phyloP scores from a whole-genome alignment of 2,329 filamentous ascomycete genomes.

The Eutypella sp. region DNA sequence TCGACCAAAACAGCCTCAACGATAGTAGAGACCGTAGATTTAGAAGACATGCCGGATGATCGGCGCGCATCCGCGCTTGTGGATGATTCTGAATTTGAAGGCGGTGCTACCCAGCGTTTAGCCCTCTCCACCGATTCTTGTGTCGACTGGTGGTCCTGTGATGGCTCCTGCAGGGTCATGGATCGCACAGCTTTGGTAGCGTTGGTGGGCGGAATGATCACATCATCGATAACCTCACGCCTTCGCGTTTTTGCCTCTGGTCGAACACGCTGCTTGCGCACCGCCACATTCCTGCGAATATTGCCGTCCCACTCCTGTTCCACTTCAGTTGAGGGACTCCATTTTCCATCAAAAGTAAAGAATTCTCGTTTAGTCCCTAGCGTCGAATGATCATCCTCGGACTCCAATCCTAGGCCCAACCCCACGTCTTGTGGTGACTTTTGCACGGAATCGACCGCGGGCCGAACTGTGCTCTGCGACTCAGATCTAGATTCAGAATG shows the following conservation, averaged over 20 bases:
- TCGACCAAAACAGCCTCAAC: constrained; percentile 56
- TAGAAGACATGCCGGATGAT: constrained; percentile 50
- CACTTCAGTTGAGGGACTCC: constrained; percentile 43
- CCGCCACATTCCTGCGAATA: constrained; percentile 47
- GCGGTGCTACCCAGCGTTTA: constrained; percentile 27
- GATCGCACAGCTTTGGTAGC: constrained; percentile 46
- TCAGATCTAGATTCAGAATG: constrained; percentile 33
- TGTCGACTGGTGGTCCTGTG: constrained; percentile 33
- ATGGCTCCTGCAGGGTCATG: constrained; percentile 40
- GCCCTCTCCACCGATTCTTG: constrained; percentile 21
- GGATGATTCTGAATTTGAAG: constrained; percentile 35
- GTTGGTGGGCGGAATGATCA: constrained; percentile 44
- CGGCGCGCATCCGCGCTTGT: constrained; percentile 41
- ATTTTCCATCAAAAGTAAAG: constrained; percentile 55
- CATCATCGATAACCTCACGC: constrained; percentile 42
- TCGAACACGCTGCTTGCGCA: constrained; percentile 40
- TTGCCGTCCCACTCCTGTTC: constrained; percentile 53
- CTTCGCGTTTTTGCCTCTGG: constrained; percentile 23
- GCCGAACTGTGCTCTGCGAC: constrained; percentile 41
- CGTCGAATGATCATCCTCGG: constrained; percentile 34
- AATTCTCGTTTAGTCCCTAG: constrained; percentile 45
- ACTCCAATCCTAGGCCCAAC: constrained; percentile 38
- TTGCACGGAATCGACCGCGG: constrained; percentile 25
- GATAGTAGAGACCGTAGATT: constrained; percentile 50
- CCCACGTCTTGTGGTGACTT: constrained; percentile 33